These are phyloP conservation scores for Stemphylium lycopersici DNA, from an alignment of 2,329 filamentous ascomycete genomes.

Conservation along the genomic window DNA sequence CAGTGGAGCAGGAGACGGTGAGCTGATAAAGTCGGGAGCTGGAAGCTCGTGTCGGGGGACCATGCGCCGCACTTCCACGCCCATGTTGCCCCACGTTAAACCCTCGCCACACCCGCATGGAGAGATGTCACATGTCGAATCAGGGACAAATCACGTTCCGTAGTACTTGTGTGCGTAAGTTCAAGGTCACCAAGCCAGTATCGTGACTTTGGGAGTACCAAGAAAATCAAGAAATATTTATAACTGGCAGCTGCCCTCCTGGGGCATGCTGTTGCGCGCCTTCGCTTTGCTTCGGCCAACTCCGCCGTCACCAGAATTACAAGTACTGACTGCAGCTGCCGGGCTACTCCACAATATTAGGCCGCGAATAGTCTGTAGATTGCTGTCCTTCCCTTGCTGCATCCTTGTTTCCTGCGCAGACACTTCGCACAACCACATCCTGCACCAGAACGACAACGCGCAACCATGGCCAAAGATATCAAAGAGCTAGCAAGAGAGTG, in stretches of 20 bases:
- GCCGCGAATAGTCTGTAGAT: not conserved
- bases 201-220: not conserved
- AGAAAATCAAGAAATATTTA: not conserved
- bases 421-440: not conserved
- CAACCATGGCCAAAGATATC: slow-evolving; percentile 42
- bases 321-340: slow-evolving; percentile 21
- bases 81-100: slow-evolving; percentile 15
- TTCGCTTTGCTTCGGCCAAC: slow-evolving; percentile 26
- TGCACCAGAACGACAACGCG: not conserved
- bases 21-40: slow-evolving; percentile 23
- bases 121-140: slow-evolving; percentile 1
- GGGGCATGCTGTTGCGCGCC: slow-evolving; percentile 6
- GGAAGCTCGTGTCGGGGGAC: slow-evolving; percentile 7
- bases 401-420: not conserved
- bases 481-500: slow-evolving; percentile 59
- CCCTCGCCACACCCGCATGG: not conserved
- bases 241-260: slow-evolving; percentile 15
- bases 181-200: not conserved
- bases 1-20: slow-evolving; percentile 17
- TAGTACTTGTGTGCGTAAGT: not conserved
- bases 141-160: not conserved
- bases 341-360: slow-evolving; percentile 4
- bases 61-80: slow-evolving; percentile 6
- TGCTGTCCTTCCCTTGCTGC: not conserved
- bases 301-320: slow-evolving; percentile 37